Conservation (phyloP, 805 yeast species). For the Pichia gijzeniarum region DNA sequence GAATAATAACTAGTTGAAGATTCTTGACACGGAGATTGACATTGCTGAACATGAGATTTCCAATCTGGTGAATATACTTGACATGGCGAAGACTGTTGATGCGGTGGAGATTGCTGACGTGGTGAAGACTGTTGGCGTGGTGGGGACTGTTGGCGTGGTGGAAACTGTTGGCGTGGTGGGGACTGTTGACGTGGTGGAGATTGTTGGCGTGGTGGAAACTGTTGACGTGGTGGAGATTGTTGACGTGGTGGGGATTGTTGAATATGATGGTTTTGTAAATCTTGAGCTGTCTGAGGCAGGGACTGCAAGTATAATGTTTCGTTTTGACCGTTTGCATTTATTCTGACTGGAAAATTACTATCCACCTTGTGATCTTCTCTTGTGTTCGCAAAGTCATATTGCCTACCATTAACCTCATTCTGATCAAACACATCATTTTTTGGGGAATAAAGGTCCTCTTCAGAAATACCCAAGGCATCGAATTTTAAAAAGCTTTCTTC, state of each 20-base stretch:
- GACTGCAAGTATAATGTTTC: too few relatives aligned
- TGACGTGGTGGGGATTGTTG: background rate
- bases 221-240: background rate
- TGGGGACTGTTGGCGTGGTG: slow-evolving; percentile 3
- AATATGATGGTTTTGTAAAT: background rate
- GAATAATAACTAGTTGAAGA: background rate
- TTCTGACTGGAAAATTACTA: too few relatives aligned
- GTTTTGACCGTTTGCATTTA: too few relatives aligned
- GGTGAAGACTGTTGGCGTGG: slow-evolving; percentile 3
- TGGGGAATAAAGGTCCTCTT: background rate
- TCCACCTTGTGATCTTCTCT: too few relatives aligned
- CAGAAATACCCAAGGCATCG: slow-evolving; percentile 2
- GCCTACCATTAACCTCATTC: too few relatives aligned
- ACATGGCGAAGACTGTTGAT: background rate
- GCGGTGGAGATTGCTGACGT: background rate
- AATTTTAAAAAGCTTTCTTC: slow-evolving; percentile 4
- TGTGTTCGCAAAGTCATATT: too few relatives aligned
- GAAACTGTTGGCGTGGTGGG: background rate
- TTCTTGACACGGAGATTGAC: background rate
- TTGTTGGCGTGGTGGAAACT: background rate
- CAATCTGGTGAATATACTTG: background rate
- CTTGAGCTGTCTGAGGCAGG: background rate
- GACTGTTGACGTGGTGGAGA: slow-evolving; percentile 2
- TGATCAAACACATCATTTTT: too few relatives aligned
- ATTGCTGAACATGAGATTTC: background rate